phyloP scores from a whole-genome alignment of 139 green algal species.

The Chlorella sp. region DNA sequence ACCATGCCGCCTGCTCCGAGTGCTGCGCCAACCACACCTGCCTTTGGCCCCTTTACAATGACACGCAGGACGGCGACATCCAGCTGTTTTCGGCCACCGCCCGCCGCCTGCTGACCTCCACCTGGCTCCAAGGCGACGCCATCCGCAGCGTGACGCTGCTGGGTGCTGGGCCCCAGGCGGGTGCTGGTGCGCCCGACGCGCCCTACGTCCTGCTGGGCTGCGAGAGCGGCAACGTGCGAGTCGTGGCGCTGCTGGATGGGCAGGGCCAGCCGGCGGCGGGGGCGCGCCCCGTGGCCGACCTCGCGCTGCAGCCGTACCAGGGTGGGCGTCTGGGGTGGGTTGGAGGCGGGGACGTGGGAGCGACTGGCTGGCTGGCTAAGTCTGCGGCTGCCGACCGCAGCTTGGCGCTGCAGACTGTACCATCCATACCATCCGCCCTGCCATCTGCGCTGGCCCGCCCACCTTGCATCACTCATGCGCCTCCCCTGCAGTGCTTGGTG shows the following conservation, averaged over 20 bases:
- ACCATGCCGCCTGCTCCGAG: too few species aligned
- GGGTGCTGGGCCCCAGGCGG: not conserved
- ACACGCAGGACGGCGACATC: constrained; percentile 45
- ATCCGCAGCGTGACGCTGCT: constrained; percentile 35
- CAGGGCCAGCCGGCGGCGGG: constrained; percentile 18
- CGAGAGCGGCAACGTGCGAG: constrained; percentile 45
- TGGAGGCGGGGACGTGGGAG: not conserved
- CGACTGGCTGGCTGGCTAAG: not conserved
- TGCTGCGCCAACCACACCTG: too few species aligned
- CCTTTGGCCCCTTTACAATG: too few species aligned
- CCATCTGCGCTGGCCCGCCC: not conserved
- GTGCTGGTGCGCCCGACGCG: not conserved
- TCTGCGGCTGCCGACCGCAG: not conserved
- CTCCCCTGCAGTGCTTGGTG: constrained; percentile 41
- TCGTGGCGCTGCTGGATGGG: constrained; percentile 42
- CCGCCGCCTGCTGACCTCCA: constrained; percentile 39
- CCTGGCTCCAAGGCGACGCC: constrained; percentile 42
- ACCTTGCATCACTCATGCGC: not conserved
- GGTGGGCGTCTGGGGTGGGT: not conserved
- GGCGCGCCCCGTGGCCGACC: not conserved
- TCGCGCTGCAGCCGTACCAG: constrained; percentile 53
- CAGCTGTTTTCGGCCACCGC: constrained; percentile 51
- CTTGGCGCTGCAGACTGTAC: not conserved
- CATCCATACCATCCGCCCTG: not conserved
- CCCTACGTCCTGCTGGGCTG: constrained; percentile 59